A percentile compares a stretch with the other conserved stretches of the same genome.
phyloP scores from a whole-genome alignment of 2,329 filamentous ascomycete genomes.

The Endothia cerciana region DNA sequence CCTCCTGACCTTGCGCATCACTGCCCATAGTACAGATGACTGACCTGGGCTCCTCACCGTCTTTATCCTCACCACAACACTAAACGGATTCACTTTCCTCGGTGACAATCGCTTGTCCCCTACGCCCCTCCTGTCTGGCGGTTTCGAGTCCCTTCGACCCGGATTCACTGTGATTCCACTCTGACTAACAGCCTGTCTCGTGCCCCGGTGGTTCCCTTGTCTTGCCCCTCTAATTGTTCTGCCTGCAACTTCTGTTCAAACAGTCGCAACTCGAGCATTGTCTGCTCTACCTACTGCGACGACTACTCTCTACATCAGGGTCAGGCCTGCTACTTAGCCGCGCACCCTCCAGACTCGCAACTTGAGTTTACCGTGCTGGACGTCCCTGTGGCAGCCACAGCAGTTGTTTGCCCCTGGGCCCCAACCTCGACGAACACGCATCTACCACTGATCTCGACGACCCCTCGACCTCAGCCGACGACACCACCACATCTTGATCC shows the following conservation, averaged over 20 bases:
- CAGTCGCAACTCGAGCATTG: neutral
- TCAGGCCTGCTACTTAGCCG: too few species aligned
- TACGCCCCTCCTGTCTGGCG: neutral
- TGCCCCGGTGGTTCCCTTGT: neutral
- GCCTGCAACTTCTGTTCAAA: neutral
- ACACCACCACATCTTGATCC: neutral
- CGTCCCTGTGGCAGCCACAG: neutral
- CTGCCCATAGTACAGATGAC: neutral
- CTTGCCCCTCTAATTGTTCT: neutral
- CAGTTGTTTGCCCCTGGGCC: too few species aligned
- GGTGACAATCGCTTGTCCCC: neutral
- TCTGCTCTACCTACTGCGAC: neutral
- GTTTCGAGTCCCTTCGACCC: neutral
- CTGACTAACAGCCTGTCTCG: too few species aligned
- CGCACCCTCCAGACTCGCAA: neutral
- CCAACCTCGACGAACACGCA: too few species aligned
- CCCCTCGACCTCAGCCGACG: neutral
- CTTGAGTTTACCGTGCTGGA: neutral
- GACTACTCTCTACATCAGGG: neutral
- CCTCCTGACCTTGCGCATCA: neutral
- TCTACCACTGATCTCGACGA: too few species aligned
- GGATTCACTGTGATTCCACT: neutral
- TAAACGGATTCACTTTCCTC: neutral
- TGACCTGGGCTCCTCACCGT: neutral
- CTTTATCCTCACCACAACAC: neutral